These are phyloP conservation scores for Amylostereum areolatum DNA, from an alignment of 1,284 basidiomycete species.

Conservation along the genomic window DNA sequence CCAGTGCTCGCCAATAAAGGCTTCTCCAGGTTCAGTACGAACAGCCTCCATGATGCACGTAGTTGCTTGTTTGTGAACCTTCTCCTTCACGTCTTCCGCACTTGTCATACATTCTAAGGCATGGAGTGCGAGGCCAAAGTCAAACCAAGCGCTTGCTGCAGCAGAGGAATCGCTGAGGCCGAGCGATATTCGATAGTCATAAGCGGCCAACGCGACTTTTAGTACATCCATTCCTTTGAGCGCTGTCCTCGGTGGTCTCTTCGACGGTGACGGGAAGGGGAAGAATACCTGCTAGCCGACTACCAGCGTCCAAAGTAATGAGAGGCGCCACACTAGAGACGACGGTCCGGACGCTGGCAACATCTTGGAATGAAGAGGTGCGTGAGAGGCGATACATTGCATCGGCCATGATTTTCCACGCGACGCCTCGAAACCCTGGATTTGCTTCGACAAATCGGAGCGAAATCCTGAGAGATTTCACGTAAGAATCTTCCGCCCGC, in stretches of 20 bases:
- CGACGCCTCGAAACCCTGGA: constrained; percentile 61
- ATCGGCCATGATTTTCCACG: constrained; percentile 88
- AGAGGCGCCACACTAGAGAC: constrained; percentile 32
- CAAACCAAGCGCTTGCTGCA: constrained; percentile 68
- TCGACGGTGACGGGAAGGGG: constrained; percentile 20
- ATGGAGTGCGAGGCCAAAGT: constrained; percentile 69
- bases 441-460: constrained; percentile 51
- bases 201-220: constrained; percentile 61
- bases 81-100: constrained; percentile 25
- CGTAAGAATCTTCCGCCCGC: constrained; percentile 72
- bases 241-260: constrained; percentile 5
- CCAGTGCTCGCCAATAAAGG: constrained; percentile 81
- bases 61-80: constrained; percentile 47
- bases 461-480: constrained; percentile 51
- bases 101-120: constrained; percentile 30
- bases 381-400: constrained; percentile 63
- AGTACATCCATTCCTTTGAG: constrained; percentile 37
- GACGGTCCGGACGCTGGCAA: constrained; percentile 28
- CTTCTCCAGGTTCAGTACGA: constrained; percentile 68
- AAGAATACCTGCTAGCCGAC: constrained; percentile 38
- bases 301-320: constrained; percentile 32
- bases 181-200: constrained; percentile 70
- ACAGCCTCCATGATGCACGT: constrained; percentile 72
- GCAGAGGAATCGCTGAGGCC: constrained; percentile 53
- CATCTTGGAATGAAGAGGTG: constrained; percentile 36